Base-by-base conservation (phyloP, 2,329 filamentous ascomycete species). In the Hirsutella thompsonii region DNA sequence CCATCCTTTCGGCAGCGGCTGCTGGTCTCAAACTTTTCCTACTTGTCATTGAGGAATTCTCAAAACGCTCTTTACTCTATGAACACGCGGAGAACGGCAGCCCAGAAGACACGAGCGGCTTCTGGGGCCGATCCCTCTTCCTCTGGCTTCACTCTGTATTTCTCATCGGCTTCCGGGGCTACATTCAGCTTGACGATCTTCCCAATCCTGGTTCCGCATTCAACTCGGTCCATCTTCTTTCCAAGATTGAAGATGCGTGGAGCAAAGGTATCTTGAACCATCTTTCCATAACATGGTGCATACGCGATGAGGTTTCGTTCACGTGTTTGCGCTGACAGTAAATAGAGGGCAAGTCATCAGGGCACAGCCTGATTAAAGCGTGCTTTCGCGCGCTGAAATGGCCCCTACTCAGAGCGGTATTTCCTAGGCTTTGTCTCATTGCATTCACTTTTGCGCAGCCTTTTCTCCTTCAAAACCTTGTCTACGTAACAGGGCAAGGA, bases 381-480 rank as follows among this genome's bases (percentile, higher is more conserved):
- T 43, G 37, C n/a, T 35, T 35, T 23, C 20, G 38, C 8, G 42
- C 44, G 3, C 48, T 46, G 32, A 36, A 43, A 8, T 39, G 37
- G 19, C 41, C 49, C 0, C 43, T 53, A 18, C 11, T 49, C 11
- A 33, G 41, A 4, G 43, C 43, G 23, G 41, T 59, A 20, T 19
- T 59, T n/a, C 57, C 60, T 6, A 49, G 61, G 8, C 35, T 62
- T 8, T 48, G 46, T 9, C 34, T 50, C 10, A 47, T 45, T 2
- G 61, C 47, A 1, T 63, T 66, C 44, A 55, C 41, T 2, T 63
- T 65, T 42, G 52, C 53, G 10, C 64, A 67, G 44, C 64, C 64
- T 0, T 59, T 66, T n/a, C 49, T 67, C 20, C 53, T 67, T 34
- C 39, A 51, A 33, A 49, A 48, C 2, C 44, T 61, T 0, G 43